These are phyloP conservation scores for Physcomitrellopsis africana DNA, from an alignment of 225 moss, liverwort and hornwort genomes.

Conservation along the genomic window DNA sequence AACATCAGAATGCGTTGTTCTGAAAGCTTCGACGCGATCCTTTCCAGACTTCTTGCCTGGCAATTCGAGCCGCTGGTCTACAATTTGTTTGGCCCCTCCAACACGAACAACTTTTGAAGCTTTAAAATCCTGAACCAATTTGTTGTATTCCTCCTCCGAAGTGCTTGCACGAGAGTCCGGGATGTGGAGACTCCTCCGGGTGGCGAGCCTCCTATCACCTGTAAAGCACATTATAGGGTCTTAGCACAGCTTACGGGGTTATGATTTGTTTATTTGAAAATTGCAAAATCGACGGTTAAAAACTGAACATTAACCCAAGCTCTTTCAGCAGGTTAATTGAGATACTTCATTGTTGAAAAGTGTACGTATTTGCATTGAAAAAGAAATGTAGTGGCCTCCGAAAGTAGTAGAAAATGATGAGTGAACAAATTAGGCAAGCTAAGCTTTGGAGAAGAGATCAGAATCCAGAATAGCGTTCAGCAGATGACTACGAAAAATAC, in stretches of 20 bases:
- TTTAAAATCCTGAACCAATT: slow-evolving; percentile 45
- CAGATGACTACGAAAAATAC: slow-evolving; percentile 10
- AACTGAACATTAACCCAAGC: slow-evolving; percentile 2
- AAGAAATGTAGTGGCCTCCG: neutral
- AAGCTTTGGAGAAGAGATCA: slow-evolving; percentile 18
- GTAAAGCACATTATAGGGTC: slow-evolving; percentile 13
- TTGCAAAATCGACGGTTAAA: slow-evolving; percentile 1
- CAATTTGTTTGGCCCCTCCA: slow-evolving; percentile 71
- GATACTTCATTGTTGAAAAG: neutral
- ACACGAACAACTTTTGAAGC: slow-evolving; percentile 58
- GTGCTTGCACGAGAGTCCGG: slow-evolving; percentile 51
- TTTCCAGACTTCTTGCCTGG: slow-evolving; percentile 42
- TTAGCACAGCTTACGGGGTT: slow-evolving; percentile 22
- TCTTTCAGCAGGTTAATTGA: neutral
- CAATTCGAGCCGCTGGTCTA: slow-evolving; percentile 65
- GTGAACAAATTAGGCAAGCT: slow-evolving; percentile 10
- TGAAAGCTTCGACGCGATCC: slow-evolving; percentile 65
- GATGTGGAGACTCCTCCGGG: slow-evolving; percentile 44
- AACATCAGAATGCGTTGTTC: slow-evolving; percentile 72
- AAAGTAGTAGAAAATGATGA: neutral
- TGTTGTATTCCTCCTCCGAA: slow-evolving; percentile 52
- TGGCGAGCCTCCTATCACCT: slow-evolving; percentile 57
- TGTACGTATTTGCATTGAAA: neutral
- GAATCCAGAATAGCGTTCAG: neutral
- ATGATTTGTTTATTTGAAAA: slow-evolving; percentile 1